Evolutionary conservation across 2,329 filamentous ascomycete species (phyloP), one percentile per base, ranked within the genome.

Genomic region (Diaporthe citri): DNA sequence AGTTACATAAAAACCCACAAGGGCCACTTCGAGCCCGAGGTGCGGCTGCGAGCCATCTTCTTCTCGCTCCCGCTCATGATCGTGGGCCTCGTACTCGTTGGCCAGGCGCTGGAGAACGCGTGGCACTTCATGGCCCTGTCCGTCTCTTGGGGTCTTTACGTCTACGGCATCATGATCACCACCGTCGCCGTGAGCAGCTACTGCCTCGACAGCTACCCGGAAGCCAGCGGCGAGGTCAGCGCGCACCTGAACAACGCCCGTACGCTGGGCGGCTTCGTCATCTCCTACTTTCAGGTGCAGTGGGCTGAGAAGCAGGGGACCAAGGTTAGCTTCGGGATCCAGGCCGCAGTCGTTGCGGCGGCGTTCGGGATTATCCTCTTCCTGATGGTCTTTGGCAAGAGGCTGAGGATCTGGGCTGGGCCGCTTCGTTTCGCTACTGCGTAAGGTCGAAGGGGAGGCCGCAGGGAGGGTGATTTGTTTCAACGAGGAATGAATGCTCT

Each of bases 1-100:
- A 80, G 83, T 36, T 88, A 88, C 77, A 86, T 88, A 43, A 80
- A 80, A 10, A 80, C 81, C 3, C 86, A 91, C 80, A 79, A 84
- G 7, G 88, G 88, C n/a, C 84, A 83, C 66, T 88, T 92, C 69
- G 88, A 90, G 77, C 89, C 90, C 56, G 90, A 92, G 80, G 87
- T 85, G 8, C 87, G 90, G 7, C 85, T 91, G 20, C 80, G 83
- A 10, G 86, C 86, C 56, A 85, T 87, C 72, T 87, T 85, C 78
- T 74, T 89, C 28, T 83, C 86, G 1, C 83, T 87, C 6, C 84
- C 87, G 0, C 85, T 90, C 77, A 88, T 90, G 81, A 76, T 88
- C 4, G 78, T 84, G 1, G 88, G 88, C 0, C 81, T 91, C 2
- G 83, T 89, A 5, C 79, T 90, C 0, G 82, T 92, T 7, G 90